A percentile compares a stretch with the other conserved stretches of the same genome.
phyloP scores from a whole-genome alignment of 805 yeast genomes.

The Pichia cephalocereana region DNA sequence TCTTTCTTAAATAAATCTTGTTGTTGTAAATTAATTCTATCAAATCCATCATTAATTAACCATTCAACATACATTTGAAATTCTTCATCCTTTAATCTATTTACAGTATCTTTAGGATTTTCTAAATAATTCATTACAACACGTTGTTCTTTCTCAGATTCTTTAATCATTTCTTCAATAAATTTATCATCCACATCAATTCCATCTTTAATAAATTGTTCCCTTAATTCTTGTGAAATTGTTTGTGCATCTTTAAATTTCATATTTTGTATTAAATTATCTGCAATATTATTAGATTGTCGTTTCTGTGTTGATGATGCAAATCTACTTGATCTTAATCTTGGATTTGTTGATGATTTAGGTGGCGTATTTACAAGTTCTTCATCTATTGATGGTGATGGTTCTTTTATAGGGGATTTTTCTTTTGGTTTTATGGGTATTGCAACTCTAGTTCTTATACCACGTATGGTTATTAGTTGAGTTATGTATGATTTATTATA shows the following conservation, averaged over 20 bases:
- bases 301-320: background rate
- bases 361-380: no score
- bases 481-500: no score
- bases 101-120: conserved; percentile 9
- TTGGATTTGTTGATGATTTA: background rate
- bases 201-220: conserved; percentile 17
- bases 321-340: background rate
- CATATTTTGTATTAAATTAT: conserved; percentile 2
- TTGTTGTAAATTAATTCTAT: conserved; percentile 10
- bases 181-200: conserved; percentile 24
- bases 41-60: conserved; percentile 19
- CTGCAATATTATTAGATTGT: background rate
- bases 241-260: conserved; percentile 18
- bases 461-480: no score
- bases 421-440: no score
- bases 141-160: conserved; percentile 16
- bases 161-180: conserved; percentile 19
- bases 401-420: no score
- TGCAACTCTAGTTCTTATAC: no score
- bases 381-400: no score
- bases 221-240: conserved; percentile 19
- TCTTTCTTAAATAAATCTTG: conserved; percentile 1
- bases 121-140: conserved; percentile 8
- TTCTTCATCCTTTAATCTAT: conserved; percentile 15
- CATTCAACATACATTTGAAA: conserved; percentile 18